phyloP scores from a whole-genome alignment of 2,329 filamentous ascomycete species.

The Sclerotinia subarctica region DNA sequence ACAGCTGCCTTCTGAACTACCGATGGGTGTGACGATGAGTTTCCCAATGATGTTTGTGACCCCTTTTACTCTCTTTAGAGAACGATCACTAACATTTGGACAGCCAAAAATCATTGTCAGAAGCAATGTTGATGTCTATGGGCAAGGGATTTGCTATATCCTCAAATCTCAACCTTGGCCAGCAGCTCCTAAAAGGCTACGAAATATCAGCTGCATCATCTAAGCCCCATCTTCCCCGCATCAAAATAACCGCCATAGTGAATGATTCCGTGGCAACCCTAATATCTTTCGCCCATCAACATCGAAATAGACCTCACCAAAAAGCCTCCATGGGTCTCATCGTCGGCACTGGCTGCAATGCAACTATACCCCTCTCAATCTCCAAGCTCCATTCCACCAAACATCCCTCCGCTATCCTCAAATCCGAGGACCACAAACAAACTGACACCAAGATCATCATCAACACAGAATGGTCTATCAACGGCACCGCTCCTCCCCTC shows the following conservation, averaged over 20 bases:
- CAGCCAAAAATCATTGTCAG: slow-evolving; percentile 56
- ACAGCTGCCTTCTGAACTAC: slow-evolving; percentile 46
- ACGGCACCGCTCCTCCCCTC: slow-evolving; percentile 67
- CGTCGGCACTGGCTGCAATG: slow-evolving; percentile 77
- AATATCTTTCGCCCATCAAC: slow-evolving; percentile 71
- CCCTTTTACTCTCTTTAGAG: not conserved
- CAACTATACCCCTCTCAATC: slow-evolving; percentile 69
- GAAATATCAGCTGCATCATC: slow-evolving; percentile 41
- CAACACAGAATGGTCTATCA: slow-evolving; percentile 83
- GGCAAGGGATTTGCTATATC: slow-evolving; percentile 67
- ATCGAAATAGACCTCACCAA: slow-evolving; percentile 57
- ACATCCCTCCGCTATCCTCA: slow-evolving; percentile 46
- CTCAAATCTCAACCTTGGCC: slow-evolving; percentile 57
- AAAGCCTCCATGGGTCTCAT: slow-evolving; percentile 77
- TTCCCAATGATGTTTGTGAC: slow-evolving; percentile 57
- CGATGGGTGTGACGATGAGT: slow-evolving; percentile 67
- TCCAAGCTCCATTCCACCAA: slow-evolving; percentile 63
- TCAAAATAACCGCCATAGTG: slow-evolving; percentile 72
- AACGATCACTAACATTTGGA: slow-evolving; percentile 18
- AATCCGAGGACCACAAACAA: slow-evolving; percentile 36
- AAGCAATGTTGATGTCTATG: slow-evolving; percentile 65
- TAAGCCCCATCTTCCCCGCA: slow-evolving; percentile 52
- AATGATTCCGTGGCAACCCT: slow-evolving; percentile 81
- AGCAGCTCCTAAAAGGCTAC: slow-evolving; percentile 58
- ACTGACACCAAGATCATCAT: slow-evolving; percentile 65